Base-by-base conservation (phyloP, 371 early-diverging fungal genomes). In the Syncephalastrum contaminatum region DNA sequence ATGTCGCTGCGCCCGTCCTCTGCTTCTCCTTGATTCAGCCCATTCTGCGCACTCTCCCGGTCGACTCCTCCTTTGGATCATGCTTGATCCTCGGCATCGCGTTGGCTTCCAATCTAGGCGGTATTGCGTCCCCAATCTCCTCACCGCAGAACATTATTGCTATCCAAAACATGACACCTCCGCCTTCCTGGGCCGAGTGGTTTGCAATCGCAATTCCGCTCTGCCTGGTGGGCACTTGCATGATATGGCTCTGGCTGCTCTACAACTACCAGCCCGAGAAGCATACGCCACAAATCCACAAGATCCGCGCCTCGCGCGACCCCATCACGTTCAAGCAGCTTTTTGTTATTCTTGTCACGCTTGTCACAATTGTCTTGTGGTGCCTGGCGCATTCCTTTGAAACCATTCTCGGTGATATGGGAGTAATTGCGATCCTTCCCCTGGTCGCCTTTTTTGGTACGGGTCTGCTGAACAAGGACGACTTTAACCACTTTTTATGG, bases 1-100 rank as follows among this genome's bases (percentile, higher is more conserved):
- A 98, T 65, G 98, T 98, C 4, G 98, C 98, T 4, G 96, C 98
- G 0, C 98, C 98, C 16, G 96, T 97, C n/a, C 80, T 98, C 25
- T 98, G 98, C 75, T 96, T 96, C 64, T 94, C 95, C 39, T 71
- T 98, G 59, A 91, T 97, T 54, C 86, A 87, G 85, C 88, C 93
- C 13, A 89, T 93, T 48, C 69, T 93, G 36, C 84, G 91, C 40
- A 87, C 86, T 43, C 73, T 91, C 2, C 88, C 90, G 6, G 77
- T 70, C 36, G 77, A 80, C 51, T 85, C 85, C 0, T 54, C 72
- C 0, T 91, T 91, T 67, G 89, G 76, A 2, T 82, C 84, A 16
- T 82, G 84, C 39, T 68, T 93, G n/a, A 83, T 93, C 51, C 70
- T 93, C 59, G 93, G 93, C 15, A 91, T 91, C 53, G 92, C 93